Percentiles rank a stretch among this genome's conserved stretches.
phyloP scores from a whole-genome alignment of 495 filamentous ascomycete genomes.

The Podospora tetraspora region DNA sequence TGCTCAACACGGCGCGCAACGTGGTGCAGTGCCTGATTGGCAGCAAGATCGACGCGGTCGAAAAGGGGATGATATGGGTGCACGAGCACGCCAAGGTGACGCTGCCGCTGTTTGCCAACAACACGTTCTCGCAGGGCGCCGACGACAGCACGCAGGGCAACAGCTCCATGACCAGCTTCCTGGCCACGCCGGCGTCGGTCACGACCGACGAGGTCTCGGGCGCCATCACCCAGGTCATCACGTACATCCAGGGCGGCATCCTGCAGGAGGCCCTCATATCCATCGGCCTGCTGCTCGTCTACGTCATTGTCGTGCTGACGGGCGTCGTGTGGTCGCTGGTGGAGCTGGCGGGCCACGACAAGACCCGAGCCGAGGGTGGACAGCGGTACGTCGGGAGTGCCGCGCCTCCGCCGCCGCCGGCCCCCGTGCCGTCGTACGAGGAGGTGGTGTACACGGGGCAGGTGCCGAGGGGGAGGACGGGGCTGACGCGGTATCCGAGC shows the following conservation, averaged over 20 bases:
- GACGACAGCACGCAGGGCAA: constrained; percentile 54
- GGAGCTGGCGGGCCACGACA: constrained; percentile 44
- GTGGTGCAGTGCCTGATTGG: constrained; percentile 71
- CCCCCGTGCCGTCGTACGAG: constrained; percentile 4
- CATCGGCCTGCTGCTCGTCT: constrained; percentile 61
- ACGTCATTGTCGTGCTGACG: constrained; percentile 68
- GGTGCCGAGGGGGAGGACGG: constrained; percentile 19
- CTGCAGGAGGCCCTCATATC: constrained; percentile 73
- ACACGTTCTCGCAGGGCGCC: constrained; percentile 82
- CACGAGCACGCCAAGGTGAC: constrained; percentile 75
- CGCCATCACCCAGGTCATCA: constrained; percentile 61
- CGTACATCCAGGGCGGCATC: constrained; percentile 58
- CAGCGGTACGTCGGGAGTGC: constrained; percentile 19
- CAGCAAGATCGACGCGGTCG: constrained; percentile 67
- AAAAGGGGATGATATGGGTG: constrained; percentile 87
- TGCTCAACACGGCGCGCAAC: constrained; percentile 65
- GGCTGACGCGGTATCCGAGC: constrained; percentile 18
- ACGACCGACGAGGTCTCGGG: constrained; percentile 76
- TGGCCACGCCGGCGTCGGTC: constrained; percentile 60
- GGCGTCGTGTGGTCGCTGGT: constrained; percentile 63
- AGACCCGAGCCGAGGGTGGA: constrained; percentile 50
- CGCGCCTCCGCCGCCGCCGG: neutral
- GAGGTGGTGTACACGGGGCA: constrained; percentile 25
- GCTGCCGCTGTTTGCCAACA: constrained; percentile 69
- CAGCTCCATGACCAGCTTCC: constrained; percentile 60